Conservation (phyloP, 148 eudicot genomes). For the Diospyros lotus region DNA sequence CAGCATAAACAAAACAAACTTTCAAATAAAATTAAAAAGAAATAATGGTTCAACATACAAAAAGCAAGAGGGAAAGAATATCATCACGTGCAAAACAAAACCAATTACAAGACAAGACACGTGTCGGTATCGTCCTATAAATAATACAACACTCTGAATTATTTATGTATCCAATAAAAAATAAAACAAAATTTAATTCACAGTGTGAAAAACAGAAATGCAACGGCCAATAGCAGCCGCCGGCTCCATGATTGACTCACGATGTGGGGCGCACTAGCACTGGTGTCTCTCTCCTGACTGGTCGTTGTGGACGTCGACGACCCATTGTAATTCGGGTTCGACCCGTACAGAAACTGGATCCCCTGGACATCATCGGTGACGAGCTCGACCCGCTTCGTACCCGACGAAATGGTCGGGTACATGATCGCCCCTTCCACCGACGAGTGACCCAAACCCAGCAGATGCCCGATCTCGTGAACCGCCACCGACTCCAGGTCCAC, state of each 20-base stretch:
- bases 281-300: slow-evolving; percentile 25
- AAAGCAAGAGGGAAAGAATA: too few species aligned
- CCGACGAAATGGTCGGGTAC: slow-evolving; percentile 42
- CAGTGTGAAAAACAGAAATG: neutral
- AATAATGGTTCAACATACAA: too few species aligned
- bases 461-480: slow-evolving; percentile 53
- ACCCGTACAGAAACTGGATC: slow-evolving; percentile 40
- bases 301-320: slow-evolving; percentile 13
- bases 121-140: too few species aligned
- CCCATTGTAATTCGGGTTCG: slow-evolving; percentile 42
- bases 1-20: too few species aligned
- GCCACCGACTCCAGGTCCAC: slow-evolving; percentile 50
- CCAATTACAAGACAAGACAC: too few species aligned
- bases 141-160: neutral
- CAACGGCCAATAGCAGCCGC: slow-evolving; percentile 14
- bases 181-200: neutral
- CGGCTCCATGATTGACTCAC: slow-evolving; percentile 6
- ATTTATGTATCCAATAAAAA: neutral
- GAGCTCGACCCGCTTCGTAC: slow-evolving; percentile 31
- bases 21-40: too few species aligned
- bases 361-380: slow-evolving; percentile 34
- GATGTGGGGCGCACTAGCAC: slow-evolving; percentile 10
- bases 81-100: too few species aligned
- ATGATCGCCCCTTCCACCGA: slow-evolving; percentile 39
- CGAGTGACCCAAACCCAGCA: slow-evolving; percentile 47